Percentiles rank a stretch among this genome's conserved stretches.
Conservation (phyloP, 75 land plant genomes). For the Cryptomeria japonica region DNA sequence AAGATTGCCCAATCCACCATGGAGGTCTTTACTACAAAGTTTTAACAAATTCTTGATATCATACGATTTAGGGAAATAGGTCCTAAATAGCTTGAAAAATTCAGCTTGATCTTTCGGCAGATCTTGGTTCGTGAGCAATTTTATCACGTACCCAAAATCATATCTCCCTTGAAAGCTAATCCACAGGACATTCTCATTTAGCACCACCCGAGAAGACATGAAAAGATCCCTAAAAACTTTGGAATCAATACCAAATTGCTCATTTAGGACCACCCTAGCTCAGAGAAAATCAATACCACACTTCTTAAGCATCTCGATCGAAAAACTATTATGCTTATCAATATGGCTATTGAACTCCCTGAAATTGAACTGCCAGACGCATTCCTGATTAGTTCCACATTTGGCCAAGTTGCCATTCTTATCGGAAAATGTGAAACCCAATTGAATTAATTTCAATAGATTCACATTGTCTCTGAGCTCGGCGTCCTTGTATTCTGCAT, state of each 20-base stretch:
- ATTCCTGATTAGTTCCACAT: constrained; percentile 40
- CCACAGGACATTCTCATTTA: constrained; percentile 59
- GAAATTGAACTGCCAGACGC: constrained; percentile 76
- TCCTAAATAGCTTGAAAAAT: constrained; percentile 43
- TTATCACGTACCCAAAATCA: constrained; percentile 63
- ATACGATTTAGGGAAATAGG: constrained; percentile 51
- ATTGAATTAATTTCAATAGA: constrained; percentile 62
- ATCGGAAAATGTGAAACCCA: constrained; percentile 67
- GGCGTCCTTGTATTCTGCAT: constrained; percentile 22
- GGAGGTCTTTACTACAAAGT: constrained; percentile 35
- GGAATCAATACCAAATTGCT: constrained; percentile 44
- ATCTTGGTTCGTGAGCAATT: constrained; percentile 48
- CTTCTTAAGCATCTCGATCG: constrained; percentile 54
- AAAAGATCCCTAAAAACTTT: constrained; percentile 52
- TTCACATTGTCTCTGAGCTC: constrained; percentile 52
- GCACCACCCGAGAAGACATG: constrained; percentile 63
- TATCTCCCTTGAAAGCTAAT: constrained; percentile 63
- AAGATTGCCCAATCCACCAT: constrained; percentile 60
- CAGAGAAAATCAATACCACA: constrained; percentile 64
- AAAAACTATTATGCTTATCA: constrained; percentile 50
- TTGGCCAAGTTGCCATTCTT: constrained; percentile 49
- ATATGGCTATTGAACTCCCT: constrained; percentile 42
- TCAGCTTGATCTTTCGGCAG: constrained; percentile 37
- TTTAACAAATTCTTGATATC: constrained; percentile 67
- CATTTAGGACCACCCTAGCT: constrained; percentile 54